Evolutionary conservation across 345 rosid genomes (phyloP).

Genomic region (Euphorbia pulcherrima): DNA sequence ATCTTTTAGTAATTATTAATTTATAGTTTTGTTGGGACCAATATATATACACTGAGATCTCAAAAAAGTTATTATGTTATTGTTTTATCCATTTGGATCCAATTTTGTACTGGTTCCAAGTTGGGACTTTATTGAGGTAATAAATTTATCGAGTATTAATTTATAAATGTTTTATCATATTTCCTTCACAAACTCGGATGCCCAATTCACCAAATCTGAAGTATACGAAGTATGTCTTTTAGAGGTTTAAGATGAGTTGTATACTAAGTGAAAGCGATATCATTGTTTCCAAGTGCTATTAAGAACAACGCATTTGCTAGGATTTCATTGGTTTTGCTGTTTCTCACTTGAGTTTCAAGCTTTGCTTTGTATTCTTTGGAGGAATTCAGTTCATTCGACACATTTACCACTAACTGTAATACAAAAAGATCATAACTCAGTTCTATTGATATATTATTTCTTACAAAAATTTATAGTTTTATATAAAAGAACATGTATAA

Average conservation of each 20-base stretch:
- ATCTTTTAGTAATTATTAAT: too few species aligned
- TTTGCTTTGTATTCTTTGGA: conserved; percentile 18
- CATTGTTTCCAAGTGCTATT: conserved; percentile 23
- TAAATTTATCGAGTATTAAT: too few species aligned
- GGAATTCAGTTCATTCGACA: conserved; percentile 7
- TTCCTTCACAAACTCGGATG: conserved; percentile 25
- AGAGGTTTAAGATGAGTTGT: not conserved
- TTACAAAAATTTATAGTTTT: not conserved
- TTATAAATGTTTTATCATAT: too few species aligned
- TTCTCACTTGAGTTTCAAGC: conserved; percentile 13
- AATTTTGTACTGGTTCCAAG: too few species aligned
- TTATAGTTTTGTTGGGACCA: too few species aligned
- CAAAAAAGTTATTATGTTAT: too few species aligned
- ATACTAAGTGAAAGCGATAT: conserved; percentile 14
- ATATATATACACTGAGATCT: too few species aligned
- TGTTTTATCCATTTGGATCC: too few species aligned
- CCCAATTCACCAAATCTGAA: conserved; percentile 1
- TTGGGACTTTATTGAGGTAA: too few species aligned
- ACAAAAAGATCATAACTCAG: not conserved
- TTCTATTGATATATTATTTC: too few species aligned
- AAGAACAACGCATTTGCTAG: conserved; percentile 11
- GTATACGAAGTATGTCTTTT: conserved; percentile 7
- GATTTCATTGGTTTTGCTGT: conserved; percentile 7
- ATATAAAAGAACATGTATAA: too few species aligned
- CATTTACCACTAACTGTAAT: not conserved